Evolutionary conservation across 179 eudicot species (phyloP).

Genomic region (Spergularia azorica): DNA sequence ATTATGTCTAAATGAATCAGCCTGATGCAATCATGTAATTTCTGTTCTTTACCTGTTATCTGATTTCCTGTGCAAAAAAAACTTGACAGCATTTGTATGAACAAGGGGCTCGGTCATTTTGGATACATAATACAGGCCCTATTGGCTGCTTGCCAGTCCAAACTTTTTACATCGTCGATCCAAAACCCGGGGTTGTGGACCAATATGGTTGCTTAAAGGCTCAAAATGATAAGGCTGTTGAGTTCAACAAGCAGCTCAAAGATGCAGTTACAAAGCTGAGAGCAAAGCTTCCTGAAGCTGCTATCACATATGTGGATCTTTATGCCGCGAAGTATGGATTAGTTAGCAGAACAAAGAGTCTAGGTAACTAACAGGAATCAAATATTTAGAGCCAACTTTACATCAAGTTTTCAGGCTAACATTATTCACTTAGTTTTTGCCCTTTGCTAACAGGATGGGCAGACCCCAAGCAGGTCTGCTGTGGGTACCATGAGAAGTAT

Average conservation of each 20-base stretch:
- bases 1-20: too few species aligned
- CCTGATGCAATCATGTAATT: too few species aligned
- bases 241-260: slow-evolving; percentile 68
- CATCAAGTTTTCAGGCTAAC: not conserved
- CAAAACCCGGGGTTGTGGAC: slow-evolving; percentile 54
- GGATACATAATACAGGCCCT: slow-evolving; percentile 82
- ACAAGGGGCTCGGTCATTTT: slow-evolving; percentile 67
- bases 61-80: not conserved
- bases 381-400: too few species aligned
- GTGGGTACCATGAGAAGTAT: slow-evolving; percentile 60
- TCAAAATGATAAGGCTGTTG: slow-evolving; percentile 58
- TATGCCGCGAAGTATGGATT: slow-evolving; percentile 62
- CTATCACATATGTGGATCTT: slow-evolving; percentile 65
- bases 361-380: slow-evolving; percentile 36
- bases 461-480: slow-evolving; percentile 64
- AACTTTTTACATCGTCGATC: slow-evolving; percentile 37
- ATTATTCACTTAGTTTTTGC: not conserved
- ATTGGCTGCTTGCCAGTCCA: slow-evolving; percentile 71
- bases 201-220: slow-evolving; percentile 55
- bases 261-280: slow-evolving; percentile 51
- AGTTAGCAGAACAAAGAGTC: slow-evolving; percentile 49
- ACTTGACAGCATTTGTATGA: slow-evolving; percentile 57
- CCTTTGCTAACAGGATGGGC: slow-evolving; percentile 47
- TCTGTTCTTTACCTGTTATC: not conserved
- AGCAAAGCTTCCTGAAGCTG: slow-evolving; percentile 55